A percentile compares a stretch with the other conserved stretches of the same genome.
Conservation (phyloP, 176 grass and related monocot species). For the Luzula sylvatica region DNA sequence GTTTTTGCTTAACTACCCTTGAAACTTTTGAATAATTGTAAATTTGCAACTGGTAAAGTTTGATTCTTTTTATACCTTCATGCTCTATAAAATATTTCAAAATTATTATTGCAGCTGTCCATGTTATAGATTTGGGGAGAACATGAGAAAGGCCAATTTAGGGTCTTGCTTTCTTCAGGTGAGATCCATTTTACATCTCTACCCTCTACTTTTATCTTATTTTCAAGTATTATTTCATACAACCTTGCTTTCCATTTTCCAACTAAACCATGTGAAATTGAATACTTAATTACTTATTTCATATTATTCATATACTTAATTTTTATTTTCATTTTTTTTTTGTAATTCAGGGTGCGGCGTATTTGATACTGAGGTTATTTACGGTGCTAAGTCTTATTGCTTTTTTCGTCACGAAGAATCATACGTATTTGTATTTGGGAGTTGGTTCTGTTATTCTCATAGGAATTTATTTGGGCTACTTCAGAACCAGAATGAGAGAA, state of each 20-base stretch:
- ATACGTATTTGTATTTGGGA: conserved; percentile 57
- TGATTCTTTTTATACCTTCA: neutral
- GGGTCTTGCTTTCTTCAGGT: conserved; percentile 97
- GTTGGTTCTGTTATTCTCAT: conserved; percentile 53
- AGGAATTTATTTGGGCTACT: conserved; percentile 80
- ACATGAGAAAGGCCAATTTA: conserved; percentile 75
- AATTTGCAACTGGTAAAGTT: conserved; percentile 5
- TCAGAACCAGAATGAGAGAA: conserved; percentile 71
- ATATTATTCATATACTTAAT: neutral
- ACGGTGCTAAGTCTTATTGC: conserved; percentile 57
- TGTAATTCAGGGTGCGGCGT: conserved; percentile 47
- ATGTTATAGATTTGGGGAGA: conserved; percentile 92
- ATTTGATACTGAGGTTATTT: conserved; percentile 49
- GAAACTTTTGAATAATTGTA: no score
- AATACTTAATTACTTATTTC: neutral
- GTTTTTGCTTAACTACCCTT: neutral
- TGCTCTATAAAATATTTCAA: neutral
- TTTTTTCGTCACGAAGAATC: conserved; percentile 60
- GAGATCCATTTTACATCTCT: neutral
- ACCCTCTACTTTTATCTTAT: neutral
- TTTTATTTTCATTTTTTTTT: conserved; percentile 2
- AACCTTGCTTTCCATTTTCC: neutral
- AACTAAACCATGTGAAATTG: neutral
- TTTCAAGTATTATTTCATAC: neutral
- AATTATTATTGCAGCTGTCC: conserved; percentile 60